These are phyloP conservation scores for Exserohilum rostratum DNA, from an alignment of 2,329 filamentous ascomycete genomes.

Conservation along the genomic window DNA sequence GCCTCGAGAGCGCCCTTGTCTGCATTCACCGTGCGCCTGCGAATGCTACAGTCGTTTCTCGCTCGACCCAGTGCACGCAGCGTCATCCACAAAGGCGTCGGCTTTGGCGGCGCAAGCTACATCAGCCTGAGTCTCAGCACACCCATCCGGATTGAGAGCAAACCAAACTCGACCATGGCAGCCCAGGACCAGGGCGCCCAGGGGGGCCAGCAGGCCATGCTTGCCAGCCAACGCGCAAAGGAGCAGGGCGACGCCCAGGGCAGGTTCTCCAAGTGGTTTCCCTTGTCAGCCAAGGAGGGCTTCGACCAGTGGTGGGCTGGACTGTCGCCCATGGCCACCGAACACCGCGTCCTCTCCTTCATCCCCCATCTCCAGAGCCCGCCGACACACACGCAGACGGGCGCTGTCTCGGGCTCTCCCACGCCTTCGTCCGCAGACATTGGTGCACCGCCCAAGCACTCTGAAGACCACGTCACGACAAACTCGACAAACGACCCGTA, in stretches of 20 bases:
- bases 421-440: constrained; percentile 50
- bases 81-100: constrained; percentile 33
- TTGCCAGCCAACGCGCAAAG: constrained; percentile 56
- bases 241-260: constrained; percentile 45
- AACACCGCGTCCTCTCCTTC: constrained; percentile 84
- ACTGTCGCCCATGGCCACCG: constrained; percentile 80
- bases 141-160: constrained; percentile 35
- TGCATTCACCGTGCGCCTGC: constrained; percentile 34
- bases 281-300: constrained; percentile 88
- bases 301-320: constrained; percentile 77
- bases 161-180: constrained; percentile 39
- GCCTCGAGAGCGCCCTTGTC: neutral
- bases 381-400: constrained; percentile 71
- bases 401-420: constrained; percentile 56
- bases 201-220: constrained; percentile 53
- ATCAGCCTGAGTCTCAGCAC: constrained; percentile 38
- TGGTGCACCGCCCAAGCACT: constrained; percentile 40
- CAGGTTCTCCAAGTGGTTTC: constrained; percentile 65
- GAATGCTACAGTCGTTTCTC: constrained; percentile 41
- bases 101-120: constrained; percentile 42
- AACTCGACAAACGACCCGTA: constrained; percentile 70
- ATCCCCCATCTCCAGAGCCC: constrained; percentile 80
- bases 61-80: constrained; percentile 29
- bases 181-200: constrained; percentile 26
- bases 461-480: constrained; percentile 55